Percentiles rank a stretch among this genome's conserved stretches.
Evolutionary conservation across 1,284 basidiomycete genomes (phyloP).

Genomic region (Cryptococcus hybrid): DNA sequence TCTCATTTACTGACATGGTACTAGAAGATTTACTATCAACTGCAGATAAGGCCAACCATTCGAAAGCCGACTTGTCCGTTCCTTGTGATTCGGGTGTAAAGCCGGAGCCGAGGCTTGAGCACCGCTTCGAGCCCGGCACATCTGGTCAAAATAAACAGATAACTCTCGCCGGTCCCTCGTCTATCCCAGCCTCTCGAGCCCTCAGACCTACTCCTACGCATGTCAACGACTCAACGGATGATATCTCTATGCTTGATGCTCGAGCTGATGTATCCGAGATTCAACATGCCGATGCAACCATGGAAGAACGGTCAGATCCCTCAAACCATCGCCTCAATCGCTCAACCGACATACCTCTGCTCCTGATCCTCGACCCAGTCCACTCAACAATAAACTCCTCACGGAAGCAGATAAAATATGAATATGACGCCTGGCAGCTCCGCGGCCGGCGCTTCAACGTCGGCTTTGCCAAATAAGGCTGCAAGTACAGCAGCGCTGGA

Average conservation of each 20-base stretch:
- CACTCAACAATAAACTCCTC: neutral
- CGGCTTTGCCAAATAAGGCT: neutral
- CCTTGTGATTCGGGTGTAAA: too few relatives aligned
- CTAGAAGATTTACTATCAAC: too few relatives aligned
- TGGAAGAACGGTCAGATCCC: neutral
- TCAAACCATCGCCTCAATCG: neutral
- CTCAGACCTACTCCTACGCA: constrained; percentile 38
- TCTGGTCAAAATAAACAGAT: too few relatives aligned
- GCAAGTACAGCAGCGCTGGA: neutral
- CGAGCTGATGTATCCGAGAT: too few relatives aligned
- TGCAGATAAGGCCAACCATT: too few relatives aligned
- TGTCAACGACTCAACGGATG: constrained; percentile 18
- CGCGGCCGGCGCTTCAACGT: neutral
- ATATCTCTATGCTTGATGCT: too few relatives aligned
- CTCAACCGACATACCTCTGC: neutral
- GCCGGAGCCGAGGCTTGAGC: too few relatives aligned
- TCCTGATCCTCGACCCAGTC: neutral
- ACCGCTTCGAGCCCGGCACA: too few relatives aligned
- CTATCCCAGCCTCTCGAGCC: constrained; percentile 14
- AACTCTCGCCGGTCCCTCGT: neutral
- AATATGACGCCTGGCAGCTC: neutral
- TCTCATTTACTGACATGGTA: too few relatives aligned
- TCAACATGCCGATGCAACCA: neutral
- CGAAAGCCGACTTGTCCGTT: too few relatives aligned
- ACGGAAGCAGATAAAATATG: too few relatives aligned